Evolutionary conservation across 495 filamentous ascomycete genomes (phyloP).

Genomic region (Penicillium malachiteum): DNA sequence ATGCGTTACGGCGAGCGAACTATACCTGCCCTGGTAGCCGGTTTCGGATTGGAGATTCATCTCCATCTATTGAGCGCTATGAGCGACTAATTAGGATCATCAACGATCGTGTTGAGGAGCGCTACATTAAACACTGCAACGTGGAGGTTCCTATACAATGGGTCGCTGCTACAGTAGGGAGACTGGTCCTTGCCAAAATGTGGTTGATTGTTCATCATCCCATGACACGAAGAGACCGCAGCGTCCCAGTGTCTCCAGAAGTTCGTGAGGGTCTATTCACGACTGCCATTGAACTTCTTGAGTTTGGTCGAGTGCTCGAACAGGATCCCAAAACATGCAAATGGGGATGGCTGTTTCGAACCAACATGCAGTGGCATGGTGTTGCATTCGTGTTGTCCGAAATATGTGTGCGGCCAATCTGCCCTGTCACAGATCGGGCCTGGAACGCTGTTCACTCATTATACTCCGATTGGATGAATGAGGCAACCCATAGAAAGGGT

Average conservation of each 20-base stretch:
- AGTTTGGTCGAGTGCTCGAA: slow-evolving; percentile 66
- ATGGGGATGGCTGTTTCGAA: slow-evolving; percentile 81
- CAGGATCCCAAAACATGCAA: slow-evolving; percentile 59
- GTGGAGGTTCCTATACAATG: slow-evolving; percentile 66
- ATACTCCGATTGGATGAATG: slow-evolving; percentile 54
- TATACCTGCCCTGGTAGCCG: slow-evolving; percentile 29
- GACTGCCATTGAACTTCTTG: slow-evolving; percentile 72
- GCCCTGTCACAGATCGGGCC: slow-evolving; percentile 72
- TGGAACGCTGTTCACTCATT: slow-evolving; percentile 71
- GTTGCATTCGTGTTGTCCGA: slow-evolving; percentile 73
- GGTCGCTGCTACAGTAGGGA: slow-evolving; percentile 66
- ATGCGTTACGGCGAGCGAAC: slow-evolving; percentile 42
- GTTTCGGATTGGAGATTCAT: slow-evolving; percentile 17
- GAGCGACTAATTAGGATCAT: slow-evolving; percentile 62
- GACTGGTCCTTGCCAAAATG: slow-evolving; percentile 67
- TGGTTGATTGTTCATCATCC: slow-evolving; percentile 65
- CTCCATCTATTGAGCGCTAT: slow-evolving; percentile 47
- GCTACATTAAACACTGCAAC: slow-evolving; percentile 52
- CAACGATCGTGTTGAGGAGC: slow-evolving; percentile 60
- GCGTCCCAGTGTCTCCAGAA: slow-evolving; percentile 48
- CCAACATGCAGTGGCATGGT: slow-evolving; percentile 83
- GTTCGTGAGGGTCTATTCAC: slow-evolving; percentile 72
- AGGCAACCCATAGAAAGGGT: slow-evolving; percentile 54
- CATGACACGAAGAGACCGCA: slow-evolving; percentile 42
- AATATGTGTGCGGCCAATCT: slow-evolving; percentile 66